Evolutionary conservation across 2,329 filamentous ascomycete genomes (phyloP).

Genomic region (Fusarium floridanum): DNA sequence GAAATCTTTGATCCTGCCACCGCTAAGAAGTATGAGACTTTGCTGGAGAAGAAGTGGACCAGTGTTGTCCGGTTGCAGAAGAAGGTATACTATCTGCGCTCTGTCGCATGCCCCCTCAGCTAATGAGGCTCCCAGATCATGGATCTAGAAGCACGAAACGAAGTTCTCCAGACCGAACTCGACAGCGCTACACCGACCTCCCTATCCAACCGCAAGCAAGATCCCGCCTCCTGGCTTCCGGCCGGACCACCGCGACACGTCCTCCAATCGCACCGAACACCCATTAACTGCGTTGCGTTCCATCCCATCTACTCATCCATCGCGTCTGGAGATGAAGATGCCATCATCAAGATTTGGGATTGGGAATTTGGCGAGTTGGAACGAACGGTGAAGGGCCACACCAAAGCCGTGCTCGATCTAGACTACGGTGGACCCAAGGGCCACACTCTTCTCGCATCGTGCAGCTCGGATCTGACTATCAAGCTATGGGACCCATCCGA

Average conservation of each 20-base stretch:
- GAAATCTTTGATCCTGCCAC: conserved; percentile 81
- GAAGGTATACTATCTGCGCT: conserved; percentile 72
- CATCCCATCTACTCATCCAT: conserved; percentile 92
- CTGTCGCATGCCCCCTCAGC: conserved; percentile 9
- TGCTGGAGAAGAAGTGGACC: conserved; percentile 99
- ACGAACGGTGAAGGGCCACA: conserved; percentile 90
- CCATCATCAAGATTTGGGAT: conserved; percentile 96
- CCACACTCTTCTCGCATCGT: conserved; percentile 74
- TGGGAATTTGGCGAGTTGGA: conserved; percentile 94
- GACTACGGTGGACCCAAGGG: conserved; percentile 89
- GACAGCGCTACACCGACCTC: conserved; percentile 84
- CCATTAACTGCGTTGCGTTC: conserved; percentile 87
- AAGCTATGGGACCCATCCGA: conserved; percentile 94
- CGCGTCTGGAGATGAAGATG: conserved; percentile 91
- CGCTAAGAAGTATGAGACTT: conserved; percentile 91
- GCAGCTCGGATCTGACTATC: conserved; percentile 90
- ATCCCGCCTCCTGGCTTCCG: conserved; percentile 90
- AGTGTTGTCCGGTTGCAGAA: conserved; percentile 95
- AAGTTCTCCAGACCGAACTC: conserved; percentile 82
- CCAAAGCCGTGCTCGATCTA: conserved; percentile 86
- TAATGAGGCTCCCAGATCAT: conserved; percentile 74
- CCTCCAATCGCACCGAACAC: conserved; percentile 88
- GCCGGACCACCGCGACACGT: conserved; percentile 83
- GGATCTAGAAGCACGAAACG: conserved; percentile 85
- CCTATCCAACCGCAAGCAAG: conserved; percentile 73